These are phyloP conservation scores for Leccinum sublutescens DNA, from an alignment of 768 basidiomycete species.

Conservation along the genomic window DNA sequence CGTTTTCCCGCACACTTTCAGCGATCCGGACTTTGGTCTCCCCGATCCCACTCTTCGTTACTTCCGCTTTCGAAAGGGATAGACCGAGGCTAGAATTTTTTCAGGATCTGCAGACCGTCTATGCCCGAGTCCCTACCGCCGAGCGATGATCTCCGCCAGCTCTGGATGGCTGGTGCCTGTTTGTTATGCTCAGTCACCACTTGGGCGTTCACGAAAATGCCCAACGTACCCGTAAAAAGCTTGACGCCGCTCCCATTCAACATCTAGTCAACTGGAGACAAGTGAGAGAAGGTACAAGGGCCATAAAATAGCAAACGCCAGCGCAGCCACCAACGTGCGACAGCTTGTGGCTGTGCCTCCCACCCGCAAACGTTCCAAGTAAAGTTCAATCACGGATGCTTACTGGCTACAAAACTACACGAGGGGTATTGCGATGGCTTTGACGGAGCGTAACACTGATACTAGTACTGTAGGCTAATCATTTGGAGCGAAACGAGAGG, in stretches of 20 bases:
- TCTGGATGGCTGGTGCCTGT: slow-evolving; percentile 94
- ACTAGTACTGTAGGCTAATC: slow-evolving; percentile 33
- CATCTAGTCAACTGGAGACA: slow-evolving; percentile 35
- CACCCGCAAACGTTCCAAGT: neutral
- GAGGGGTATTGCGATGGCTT: slow-evolving; percentile 33
- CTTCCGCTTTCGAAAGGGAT: slow-evolving; percentile 81
- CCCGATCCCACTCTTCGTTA: slow-evolving; percentile 85
- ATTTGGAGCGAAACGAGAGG: slow-evolving; percentile 17
- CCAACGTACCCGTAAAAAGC: slow-evolving; percentile 52
- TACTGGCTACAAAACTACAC: slow-evolving; percentile 37
- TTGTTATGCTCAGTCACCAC: slow-evolving; percentile 2
- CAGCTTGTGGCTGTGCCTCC: slow-evolving; percentile 15
- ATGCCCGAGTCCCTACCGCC: slow-evolving; percentile 55
- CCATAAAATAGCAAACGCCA: slow-evolving; percentile 19
- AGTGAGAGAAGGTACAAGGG: slow-evolving; percentile 10
- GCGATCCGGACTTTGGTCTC: slow-evolving; percentile 90
- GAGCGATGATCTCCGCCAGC: slow-evolving; percentile 89
- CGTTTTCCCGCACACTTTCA: slow-evolving; percentile 96
- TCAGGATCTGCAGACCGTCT: slow-evolving; percentile 24
- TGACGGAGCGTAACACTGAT: slow-evolving; percentile 26
- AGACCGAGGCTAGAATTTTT: slow-evolving; percentile 72
- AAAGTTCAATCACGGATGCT: slow-evolving; percentile 3
- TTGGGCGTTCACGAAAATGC: neutral
- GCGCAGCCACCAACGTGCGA: slow-evolving; percentile 9
- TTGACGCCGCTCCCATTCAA: slow-evolving; percentile 58